phyloP scores from a whole-genome alignment of 805 yeast species.

The Geotrichum ghanense region DNA sequence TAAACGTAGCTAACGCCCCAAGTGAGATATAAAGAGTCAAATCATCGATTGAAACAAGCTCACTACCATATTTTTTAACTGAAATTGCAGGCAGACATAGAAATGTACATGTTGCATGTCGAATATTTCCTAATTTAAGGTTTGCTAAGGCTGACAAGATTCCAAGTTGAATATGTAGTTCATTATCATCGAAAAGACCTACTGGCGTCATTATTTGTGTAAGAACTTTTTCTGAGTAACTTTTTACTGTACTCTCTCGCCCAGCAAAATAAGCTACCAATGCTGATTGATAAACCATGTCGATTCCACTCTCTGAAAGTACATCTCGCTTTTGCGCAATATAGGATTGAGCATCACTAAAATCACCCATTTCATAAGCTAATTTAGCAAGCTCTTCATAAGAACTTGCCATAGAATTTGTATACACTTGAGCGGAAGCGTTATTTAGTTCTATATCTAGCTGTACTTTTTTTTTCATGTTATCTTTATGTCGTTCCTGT shows the following conservation, averaged over 20 bases:
- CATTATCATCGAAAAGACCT: neutral
- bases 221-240: neutral
- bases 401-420: neutral
- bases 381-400: neutral
- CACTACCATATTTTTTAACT: neutral
- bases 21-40: constrained; percentile 10
- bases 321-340: neutral
- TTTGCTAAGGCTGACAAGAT: neutral
- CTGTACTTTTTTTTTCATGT: neutral
- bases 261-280: neutral
- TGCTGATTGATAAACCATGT: neutral
- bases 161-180: neutral
- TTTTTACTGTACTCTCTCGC: neutral
- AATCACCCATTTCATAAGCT: neutral
- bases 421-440: neutral
- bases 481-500: neutral
- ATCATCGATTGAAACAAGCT: neutral
- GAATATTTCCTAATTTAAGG: neutral
- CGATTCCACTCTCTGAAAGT: neutral
- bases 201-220: neutral
- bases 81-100: neutral
- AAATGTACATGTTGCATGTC: neutral
- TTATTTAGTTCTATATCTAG: neutral
- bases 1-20: constrained; percentile 11
- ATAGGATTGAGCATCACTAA: neutral